These are phyloP conservation scores for Pyrenophora graminea DNA, from an alignment of 2,329 filamentous ascomycete species.

Conservation along the genomic window DNA sequence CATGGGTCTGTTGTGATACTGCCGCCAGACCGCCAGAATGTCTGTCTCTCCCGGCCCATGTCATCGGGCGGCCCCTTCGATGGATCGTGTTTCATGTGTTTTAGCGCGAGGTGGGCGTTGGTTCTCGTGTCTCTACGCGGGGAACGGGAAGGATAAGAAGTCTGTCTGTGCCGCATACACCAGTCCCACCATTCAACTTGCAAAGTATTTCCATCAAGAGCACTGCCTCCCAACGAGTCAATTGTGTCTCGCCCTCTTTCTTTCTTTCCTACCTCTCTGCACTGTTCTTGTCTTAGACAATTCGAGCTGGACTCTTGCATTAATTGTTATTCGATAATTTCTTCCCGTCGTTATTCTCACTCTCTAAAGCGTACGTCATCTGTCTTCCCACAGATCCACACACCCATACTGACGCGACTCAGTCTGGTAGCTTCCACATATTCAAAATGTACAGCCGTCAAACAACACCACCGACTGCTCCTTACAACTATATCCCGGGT, in stretches of 20 bases:
- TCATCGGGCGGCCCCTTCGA: slow-evolving; percentile 34
- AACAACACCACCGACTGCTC: slow-evolving; percentile 50
- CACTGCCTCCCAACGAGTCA: slow-evolving; percentile 40
- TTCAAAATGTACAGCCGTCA: slow-evolving; percentile 51
- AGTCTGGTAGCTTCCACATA: slow-evolving; percentile 45
- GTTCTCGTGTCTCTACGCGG: slow-evolving; percentile 38
- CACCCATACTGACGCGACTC: slow-evolving; percentile 17
- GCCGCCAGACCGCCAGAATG: slow-evolving; percentile 28
- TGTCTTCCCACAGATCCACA: slow-evolving; percentile 5
- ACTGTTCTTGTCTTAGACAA: slow-evolving; percentile 47
- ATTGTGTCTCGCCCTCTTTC: slow-evolving; percentile 45
- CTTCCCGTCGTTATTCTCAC: slow-evolving; percentile 20
- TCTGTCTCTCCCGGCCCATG: slow-evolving; percentile 24
- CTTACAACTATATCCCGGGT: slow-evolving; percentile 45
- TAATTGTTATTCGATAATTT: slow-evolving; percentile 49
- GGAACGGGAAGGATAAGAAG: slow-evolving; percentile 42
- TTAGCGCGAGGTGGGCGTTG: slow-evolving; percentile 43
- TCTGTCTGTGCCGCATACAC: slow-evolving; percentile 43
- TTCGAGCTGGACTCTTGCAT: slow-evolving; percentile 52
- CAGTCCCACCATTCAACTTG: slow-evolving; percentile 25
- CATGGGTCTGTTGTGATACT: slow-evolving; percentile 35
- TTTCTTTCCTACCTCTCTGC: slow-evolving; percentile 22
- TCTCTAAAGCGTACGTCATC: slow-evolving; percentile 39
- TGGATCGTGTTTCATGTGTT: slow-evolving; percentile 48
- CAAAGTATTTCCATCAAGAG: slow-evolving; percentile 34